Evolutionary conservation across 176 grass and related monocot species (phyloP), one percentile per base, ranked within the genome.

Genomic region (Rhynchospora pubera): DNA sequence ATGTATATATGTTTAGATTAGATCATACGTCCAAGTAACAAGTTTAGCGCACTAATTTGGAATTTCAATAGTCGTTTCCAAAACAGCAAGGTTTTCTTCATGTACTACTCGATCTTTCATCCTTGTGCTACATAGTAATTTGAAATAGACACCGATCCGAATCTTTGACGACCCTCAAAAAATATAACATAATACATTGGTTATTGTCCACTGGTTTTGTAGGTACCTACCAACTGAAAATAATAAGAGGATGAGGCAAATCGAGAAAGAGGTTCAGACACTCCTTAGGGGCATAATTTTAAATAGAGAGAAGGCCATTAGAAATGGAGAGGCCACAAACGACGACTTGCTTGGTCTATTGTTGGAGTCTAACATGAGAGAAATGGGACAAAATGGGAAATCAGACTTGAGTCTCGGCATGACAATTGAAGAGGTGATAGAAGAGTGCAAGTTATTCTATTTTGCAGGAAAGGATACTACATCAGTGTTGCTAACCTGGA

Each of bases 401-500:
- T 21, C n/a, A 0, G 22, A 39, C 34, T 39, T 1, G 10, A 61
- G 43, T 44, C 56, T 11, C 16, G 34, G 59, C 21, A 19, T 80
- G 43, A 80, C 78, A 60, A 61, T 52, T 44, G 78, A 63, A 63
- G 78, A 97, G 10, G 86, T 97, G 62, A 89, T 97, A 15, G 94
- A 87, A 18, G 94, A 97, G 82, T 97, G 94, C 86, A 97, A 94
- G 81, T 76, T 97, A 0, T 97, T 93, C 84, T 97, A 97, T 88
- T 90, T 97, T 77, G 91, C 91, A 6, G 94, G 94, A 11, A 89
- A 92, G 82, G 91, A 94, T 82, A 97, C 94, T 28, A 94, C 94
- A 0, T 92, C 94, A 7, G 86, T 92, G 82, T 64, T 94, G 59
- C 86, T 97, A 21, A 97, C 91, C 0, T 97, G 91, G 91, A 92